Evolutionary conservation across 2,329 filamentous ascomycete species (phyloP).

Genomic region (Sphaerostilbella broomeana): DNA sequence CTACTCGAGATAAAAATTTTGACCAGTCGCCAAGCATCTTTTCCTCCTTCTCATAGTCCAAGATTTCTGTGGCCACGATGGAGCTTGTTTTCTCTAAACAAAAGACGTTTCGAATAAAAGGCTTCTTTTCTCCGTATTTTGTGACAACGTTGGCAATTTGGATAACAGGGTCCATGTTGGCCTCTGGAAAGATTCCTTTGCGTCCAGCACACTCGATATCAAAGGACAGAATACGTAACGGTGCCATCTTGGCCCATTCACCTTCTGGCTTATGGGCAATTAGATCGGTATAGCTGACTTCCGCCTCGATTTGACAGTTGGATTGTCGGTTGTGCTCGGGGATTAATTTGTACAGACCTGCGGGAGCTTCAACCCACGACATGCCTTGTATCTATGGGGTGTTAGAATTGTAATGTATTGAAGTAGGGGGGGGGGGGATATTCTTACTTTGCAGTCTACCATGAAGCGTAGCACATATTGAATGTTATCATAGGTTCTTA

Average conservation of each 20-base stretch:
- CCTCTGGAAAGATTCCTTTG: constrained; percentile 94
- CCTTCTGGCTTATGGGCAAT: constrained; percentile 83
- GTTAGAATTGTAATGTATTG: too few relatives aligned
- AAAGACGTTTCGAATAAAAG: constrained; percentile 94
- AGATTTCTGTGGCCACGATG: constrained; percentile 90
- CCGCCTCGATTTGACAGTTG: constrained; percentile 93
- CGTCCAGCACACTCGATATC: constrained; percentile 98
- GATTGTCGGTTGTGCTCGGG: constrained; percentile 64
- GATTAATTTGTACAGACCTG: constrained; percentile 66
- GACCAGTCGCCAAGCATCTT: constrained; percentile 92
- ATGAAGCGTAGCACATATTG: constrained; percentile 95
- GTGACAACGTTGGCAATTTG: constrained; percentile 97
- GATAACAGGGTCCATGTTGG: constrained; percentile 87
- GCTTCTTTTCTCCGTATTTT: constrained; percentile 87
- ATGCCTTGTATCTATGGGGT: constrained; percentile 69
- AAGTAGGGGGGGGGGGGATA: too few relatives aligned
- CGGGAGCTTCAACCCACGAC: constrained; percentile 90
- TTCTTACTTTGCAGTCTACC: constrained; percentile 79
- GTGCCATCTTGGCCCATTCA: constrained; percentile 98
- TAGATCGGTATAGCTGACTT: constrained; percentile 73
- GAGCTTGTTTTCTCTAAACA: constrained; percentile 86
- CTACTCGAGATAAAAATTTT: constrained; percentile 80
- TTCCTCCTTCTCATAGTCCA: constrained; percentile 74
- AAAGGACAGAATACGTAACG: constrained; percentile 85
- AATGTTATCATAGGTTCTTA: constrained; percentile 92